Percentiles rank a stretch among this genome's conserved stretches.
These are phyloP conservation scores for Bretschneidera sinensis DNA, from an alignment of 345 rosid genomes.

Conservation along the genomic window DNA sequence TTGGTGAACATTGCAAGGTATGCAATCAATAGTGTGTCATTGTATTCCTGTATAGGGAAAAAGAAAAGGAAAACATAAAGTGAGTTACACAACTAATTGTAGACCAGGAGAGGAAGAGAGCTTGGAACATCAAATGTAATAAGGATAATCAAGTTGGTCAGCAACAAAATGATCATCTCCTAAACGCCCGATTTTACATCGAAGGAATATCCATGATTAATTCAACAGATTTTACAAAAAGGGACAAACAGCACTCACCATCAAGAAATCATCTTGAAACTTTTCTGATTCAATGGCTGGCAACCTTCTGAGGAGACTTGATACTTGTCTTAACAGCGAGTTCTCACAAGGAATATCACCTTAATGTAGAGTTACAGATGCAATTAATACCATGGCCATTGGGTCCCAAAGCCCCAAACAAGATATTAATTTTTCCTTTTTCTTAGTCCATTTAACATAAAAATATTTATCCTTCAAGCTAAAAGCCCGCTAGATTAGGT, in stretches of 20 bases:
- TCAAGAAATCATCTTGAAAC: constrained; percentile 89
- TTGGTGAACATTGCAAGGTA: constrained; percentile 92
- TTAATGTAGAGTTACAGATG: constrained; percentile 27
- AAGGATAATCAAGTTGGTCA: neutral
- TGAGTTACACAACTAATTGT: neutral
- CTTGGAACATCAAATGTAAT: neutral
- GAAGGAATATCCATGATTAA: too few relatives aligned
- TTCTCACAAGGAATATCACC: constrained; percentile 93
- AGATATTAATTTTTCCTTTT: neutral
- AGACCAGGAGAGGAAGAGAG: neutral
- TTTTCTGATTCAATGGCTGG: constrained; percentile 92
- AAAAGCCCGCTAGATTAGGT: neutral
- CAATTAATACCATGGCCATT: constrained; percentile 8
- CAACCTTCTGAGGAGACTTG: constrained; percentile 87
- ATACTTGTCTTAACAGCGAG: constrained; percentile 87
- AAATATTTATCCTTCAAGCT: neutral
- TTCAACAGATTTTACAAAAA: neutral
- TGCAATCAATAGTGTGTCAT: constrained; percentile 74
- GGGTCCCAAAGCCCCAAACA: constrained; percentile 6
- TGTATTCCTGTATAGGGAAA: constrained; percentile 64
- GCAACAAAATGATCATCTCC: too few relatives aligned
- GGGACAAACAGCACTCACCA: constrained; percentile 47
- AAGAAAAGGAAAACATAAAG: neutral
- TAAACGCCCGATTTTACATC: too few relatives aligned
- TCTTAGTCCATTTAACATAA: neutral